A percentile compares a stretch with the other conserved stretches of the same genome.
Evolutionary conservation across 306 rosid genomes (phyloP).

Genomic region (Medicago arabica): DNA sequence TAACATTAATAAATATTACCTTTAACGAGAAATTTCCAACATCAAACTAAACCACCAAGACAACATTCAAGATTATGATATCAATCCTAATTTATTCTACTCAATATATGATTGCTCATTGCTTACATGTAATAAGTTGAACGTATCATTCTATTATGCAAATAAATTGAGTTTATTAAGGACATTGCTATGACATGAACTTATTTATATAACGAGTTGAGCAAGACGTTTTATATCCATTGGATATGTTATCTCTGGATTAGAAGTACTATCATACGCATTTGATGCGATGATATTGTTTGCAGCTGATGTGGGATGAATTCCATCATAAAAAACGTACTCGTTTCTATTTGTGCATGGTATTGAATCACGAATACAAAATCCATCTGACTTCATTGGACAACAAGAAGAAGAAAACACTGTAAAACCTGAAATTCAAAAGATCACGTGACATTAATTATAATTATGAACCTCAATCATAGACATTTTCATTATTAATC

Average conservation of each 20-base stretch:
- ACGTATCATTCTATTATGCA: too few species aligned
- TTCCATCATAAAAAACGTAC: conserved; percentile 48
- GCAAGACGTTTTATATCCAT: neutral
- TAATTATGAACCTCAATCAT: neutral
- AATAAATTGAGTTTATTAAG: too few species aligned
- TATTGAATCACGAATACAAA: conserved; percentile 15
- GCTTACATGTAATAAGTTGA: too few species aligned
- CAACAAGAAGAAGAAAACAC: conserved; percentile 39
- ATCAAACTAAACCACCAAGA: neutral
- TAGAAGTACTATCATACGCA: neutral
- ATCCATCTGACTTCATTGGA: conserved; percentile 2
- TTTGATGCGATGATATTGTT: conserved; percentile 28
- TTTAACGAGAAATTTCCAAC: neutral
- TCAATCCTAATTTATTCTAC: neutral
- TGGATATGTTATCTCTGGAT: neutral
- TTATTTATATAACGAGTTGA: neutral
- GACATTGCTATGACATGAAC: neutral
- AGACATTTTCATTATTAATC: neutral
- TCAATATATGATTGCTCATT: neutral
- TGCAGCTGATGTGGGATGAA: conserved; percentile 39
- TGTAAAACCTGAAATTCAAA: conserved; percentile 46
- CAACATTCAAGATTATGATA: neutral
- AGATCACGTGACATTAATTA: neutral
- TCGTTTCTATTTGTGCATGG: conserved; percentile 50
- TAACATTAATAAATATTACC: too few species aligned